Conservation (phyloP, 768 basidiomycete genomes). For the Rickenella mellea region DNA sequence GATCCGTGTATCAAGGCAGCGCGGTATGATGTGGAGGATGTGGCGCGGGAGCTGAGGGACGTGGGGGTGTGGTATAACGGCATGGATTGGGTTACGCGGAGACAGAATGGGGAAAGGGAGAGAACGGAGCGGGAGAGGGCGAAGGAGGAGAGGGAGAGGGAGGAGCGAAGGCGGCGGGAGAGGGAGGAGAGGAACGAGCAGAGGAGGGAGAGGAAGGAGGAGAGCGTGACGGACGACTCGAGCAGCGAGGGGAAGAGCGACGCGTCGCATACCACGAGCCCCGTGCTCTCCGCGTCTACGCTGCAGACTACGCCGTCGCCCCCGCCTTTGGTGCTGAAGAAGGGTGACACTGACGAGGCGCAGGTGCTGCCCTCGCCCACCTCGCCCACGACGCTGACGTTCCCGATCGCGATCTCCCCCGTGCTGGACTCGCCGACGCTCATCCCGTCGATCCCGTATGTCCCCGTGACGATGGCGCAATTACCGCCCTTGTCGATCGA, state of each 20-base stretch:
- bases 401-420: conserved; percentile 41
- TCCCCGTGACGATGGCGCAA: conserved; percentile 47
- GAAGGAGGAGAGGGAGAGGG: conserved; percentile 14
- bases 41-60: conserved; percentile 45
- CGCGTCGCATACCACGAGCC: conserved; percentile 56
- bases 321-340: conserved; percentile 35
- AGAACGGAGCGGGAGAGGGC: conserved; percentile 12
- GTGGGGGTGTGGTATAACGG: conserved; percentile 67
- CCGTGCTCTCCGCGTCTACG: conserved; percentile 65
- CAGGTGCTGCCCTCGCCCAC: conserved; percentile 15
- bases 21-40: conserved; percentile 52
- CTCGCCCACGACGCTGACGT: conserved; percentile 18
- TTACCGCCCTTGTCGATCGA: conserved; percentile 52
- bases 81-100: conserved; percentile 53
- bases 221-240: conserved; percentile 36
- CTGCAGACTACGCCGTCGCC: conserved; percentile 74
- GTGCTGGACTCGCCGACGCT: conserved; percentile 53
- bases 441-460: conserved; percentile 57
- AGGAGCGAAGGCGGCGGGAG: conserved; percentile 8
- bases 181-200: conserved; percentile 14
- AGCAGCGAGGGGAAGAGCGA: conserved; percentile 39
- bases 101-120: conserved; percentile 26
- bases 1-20: conserved; percentile 44
- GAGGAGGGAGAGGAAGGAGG: conserved; percentile 12
- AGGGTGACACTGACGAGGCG: conserved; percentile 19